phyloP scores from a whole-genome alignment of 352 stramenopile species.

The Pythium vanterpoolii region DNA sequence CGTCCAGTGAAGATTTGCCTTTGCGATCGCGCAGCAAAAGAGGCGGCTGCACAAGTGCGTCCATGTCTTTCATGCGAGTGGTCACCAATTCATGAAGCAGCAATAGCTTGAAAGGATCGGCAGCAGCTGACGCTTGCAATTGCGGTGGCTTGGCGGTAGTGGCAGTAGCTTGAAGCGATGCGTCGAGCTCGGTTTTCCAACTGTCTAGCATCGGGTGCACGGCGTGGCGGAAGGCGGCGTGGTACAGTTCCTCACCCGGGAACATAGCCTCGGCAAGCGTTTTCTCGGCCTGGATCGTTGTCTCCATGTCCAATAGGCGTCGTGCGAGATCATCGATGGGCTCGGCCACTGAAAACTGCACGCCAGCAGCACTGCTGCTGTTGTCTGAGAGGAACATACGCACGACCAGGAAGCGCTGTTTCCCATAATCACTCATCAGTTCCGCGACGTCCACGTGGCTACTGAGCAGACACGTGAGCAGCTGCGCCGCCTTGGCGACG shows the following conservation, averaged over 20 bases:
- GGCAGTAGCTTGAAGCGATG: conserved; percentile 17
- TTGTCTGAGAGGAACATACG: conserved; percentile 46
- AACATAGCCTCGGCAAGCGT: conserved; percentile 46
- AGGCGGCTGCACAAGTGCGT: conserved; percentile 43
- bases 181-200: conserved; percentile 44
- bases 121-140: conserved; percentile 14
- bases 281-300: conserved; percentile 59
- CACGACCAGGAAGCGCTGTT: conserved; percentile 61
- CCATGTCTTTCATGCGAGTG: conserved; percentile 27
- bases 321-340: conserved; percentile 33
- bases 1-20: conserved; percentile 44
- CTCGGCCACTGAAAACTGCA: conserved; percentile 37
- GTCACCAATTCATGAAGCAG: conserved; percentile 52
- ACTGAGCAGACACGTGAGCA: conserved; percentile 60
- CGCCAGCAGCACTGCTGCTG: conserved; percentile 19
- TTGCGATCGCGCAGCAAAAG: conserved; percentile 64
- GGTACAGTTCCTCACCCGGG: conserved; percentile 54
- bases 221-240: conserved; percentile 58
- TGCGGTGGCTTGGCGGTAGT: background rate
- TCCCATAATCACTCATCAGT: conserved; percentile 60
- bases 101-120: conserved; percentile 54
- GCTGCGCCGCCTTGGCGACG: conserved; percentile 44
- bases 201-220: conserved; percentile 49
- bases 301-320: conserved; percentile 46
- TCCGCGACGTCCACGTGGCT: conserved; percentile 48